Evolutionary conservation across 2,329 filamentous ascomycete genomes (phyloP), one percentile per base, ranked within the genome.

Genomic region (Fragosphaeria purpurea): DNA sequence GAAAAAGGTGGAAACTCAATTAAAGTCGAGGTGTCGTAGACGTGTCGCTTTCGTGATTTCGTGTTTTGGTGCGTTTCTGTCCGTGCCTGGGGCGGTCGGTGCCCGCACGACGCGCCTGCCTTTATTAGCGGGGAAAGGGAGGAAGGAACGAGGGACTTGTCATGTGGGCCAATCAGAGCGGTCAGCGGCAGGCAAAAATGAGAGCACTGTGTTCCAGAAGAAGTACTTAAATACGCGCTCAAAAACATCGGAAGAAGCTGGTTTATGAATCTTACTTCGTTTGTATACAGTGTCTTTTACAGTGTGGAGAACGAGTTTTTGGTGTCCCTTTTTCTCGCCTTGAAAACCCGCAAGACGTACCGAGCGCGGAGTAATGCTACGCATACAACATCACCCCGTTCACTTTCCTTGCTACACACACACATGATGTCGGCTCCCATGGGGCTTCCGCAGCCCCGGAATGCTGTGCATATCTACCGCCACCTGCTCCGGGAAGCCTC

Each of bases 401-500:
- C 22, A 22, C 22, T 22, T 22, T 22, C 22, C 22, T 22, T 22
- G 22, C 22, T 22, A 22, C 22, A 22, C n/a, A 44, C 31, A 40
- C 11, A 37, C 40, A 11, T 6, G 40, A 50, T 52, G 50, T 13
- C 35, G 12, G 6, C 32, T 4, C n/a, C 35, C 33, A 31, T 22
- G 32, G 31, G 13, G 22, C 38, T 50, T 8, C 41, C 50, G 7
- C 33, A 44, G 30, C 44, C 67, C 9, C 55, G 50, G 8, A 60
- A 57, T 1, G 55, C 67, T 4, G 58, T 72, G 11, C 71, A 75
- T 57, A 63, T 80, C 44, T 83, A 80, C 62, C 73, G 80, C 50
- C 71, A 77, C 52, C 66, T 83, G 30, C 74, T 83, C 38, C 77
- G 80, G 53, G 78, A 82, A 65, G 67, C 71, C 40, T 73, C 75